These are phyloP conservation scores for Sanghuangporus sanghuang DNA, from an alignment of 1,284 basidiomycete genomes.

Conservation along the genomic window DNA sequence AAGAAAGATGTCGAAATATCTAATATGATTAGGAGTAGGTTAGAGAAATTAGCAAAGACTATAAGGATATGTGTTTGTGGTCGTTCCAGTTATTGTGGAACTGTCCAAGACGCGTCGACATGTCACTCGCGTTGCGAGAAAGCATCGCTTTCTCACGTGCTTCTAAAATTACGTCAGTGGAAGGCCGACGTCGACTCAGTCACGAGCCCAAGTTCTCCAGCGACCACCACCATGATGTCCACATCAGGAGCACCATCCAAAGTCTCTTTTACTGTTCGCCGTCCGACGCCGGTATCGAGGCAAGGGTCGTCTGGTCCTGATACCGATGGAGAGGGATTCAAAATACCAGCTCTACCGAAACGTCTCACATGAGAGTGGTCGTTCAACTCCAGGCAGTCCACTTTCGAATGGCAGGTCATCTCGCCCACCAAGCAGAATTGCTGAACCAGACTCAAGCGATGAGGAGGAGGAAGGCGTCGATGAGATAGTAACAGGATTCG, in stretches of 20 bases:
- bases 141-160: neutral
- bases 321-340: constrained; percentile 48
- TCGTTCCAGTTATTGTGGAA: neutral
- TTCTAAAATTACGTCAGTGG: neutral
- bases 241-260: neutral
- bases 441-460: constrained; percentile 52
- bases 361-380: constrained; percentile 38
- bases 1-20: neutral
- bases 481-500: constrained; percentile 71
- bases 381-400: constrained; percentile 50
- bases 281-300: constrained; percentile 60
- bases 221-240: neutral
- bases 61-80: neutral
- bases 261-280: constrained; percentile 70
- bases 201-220: neutral
- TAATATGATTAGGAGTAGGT: neutral
- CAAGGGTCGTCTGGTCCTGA: constrained; percentile 54
- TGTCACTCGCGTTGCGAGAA: too few relatives aligned
- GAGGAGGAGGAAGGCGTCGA: constrained; percentile 46
- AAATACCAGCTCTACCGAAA: constrained; percentile 51
- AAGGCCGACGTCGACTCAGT: neutral
- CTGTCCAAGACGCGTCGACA: neutral
- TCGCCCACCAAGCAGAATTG: constrained; percentile 19
- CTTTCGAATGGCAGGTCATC: constrained; percentile 40
- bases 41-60: neutral